Conservation (phyloP, 768 basidiomycete genomes). For the Mycena galericulata region DNA sequence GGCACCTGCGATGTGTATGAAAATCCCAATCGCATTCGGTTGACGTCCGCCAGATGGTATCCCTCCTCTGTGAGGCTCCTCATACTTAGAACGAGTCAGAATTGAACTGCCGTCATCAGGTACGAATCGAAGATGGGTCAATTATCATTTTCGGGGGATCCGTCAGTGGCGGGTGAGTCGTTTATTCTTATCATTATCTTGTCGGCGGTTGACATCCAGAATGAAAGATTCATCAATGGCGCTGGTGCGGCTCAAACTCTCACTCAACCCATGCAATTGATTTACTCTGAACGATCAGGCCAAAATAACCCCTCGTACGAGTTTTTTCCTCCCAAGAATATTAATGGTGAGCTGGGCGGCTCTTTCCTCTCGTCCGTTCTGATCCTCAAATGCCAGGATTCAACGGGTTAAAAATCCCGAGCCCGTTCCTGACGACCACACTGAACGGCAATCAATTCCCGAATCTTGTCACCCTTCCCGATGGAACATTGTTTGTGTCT, state of each 20-base stretch:
- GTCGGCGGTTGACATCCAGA: constrained; percentile 63
- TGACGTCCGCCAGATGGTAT: constrained; percentile 55
- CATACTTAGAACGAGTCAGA: too few species aligned
- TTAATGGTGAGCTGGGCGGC: constrained; percentile 45
- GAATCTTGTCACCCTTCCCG: constrained; percentile 51
- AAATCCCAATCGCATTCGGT: constrained; percentile 45
- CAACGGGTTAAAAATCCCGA: constrained; percentile 34
- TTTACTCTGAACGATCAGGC: too few species aligned
- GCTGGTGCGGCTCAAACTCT: too few species aligned
- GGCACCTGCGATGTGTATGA: constrained; percentile 49
- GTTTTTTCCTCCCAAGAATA: constrained; percentile 55
- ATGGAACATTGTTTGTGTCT: constrained; percentile 53
- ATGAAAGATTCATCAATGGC: constrained; percentile 41
- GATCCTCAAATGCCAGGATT: constrained; percentile 28
- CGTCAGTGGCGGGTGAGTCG: constrained; percentile 11
- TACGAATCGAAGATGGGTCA: constrained; percentile 36
- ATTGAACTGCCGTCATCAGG: too few species aligned
- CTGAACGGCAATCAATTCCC: constrained; percentile 32
- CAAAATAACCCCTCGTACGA: constrained; percentile 68
- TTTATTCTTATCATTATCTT: constrained; percentile 12
- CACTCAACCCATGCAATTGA: too few species aligned
- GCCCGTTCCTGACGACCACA: constrained; percentile 15
- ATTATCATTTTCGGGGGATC: constrained; percentile 35
- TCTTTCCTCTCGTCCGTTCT: constrained; percentile 8
- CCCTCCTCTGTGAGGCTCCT: constrained; percentile 46